Evolutionary conservation across 176 grass and related monocot species (phyloP).

Genomic region (Musa beccarii): DNA sequence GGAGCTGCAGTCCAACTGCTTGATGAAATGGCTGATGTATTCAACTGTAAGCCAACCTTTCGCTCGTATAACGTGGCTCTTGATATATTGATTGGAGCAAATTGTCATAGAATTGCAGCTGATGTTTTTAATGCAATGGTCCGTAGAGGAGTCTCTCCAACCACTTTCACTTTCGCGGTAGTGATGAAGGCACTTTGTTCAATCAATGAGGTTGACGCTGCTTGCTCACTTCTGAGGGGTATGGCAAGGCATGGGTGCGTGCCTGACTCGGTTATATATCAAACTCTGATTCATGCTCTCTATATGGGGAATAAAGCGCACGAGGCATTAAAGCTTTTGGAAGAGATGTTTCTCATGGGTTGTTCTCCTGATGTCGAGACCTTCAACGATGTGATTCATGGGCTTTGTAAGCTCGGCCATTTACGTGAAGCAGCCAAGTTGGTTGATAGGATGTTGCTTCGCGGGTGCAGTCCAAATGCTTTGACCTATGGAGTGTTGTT

Average conservation of each 20-base stretch:
- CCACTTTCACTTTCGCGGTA: conserved; percentile 60
- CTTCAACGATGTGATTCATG: conserved; percentile 55
- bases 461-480: conserved; percentile 35
- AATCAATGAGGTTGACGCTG: conserved; percentile 43
- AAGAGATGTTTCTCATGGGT: conserved; percentile 85
- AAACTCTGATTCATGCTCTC: conserved; percentile 62
- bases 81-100: conserved; percentile 35
- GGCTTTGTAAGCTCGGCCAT: conserved; percentile 40
- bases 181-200: conserved; percentile 52
- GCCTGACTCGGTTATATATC: conserved; percentile 64
- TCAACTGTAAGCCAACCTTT: conserved; percentile 47
- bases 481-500: conserved; percentile 70
- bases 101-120: conserved; percentile 44
- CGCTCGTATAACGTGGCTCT: conserved; percentile 64
- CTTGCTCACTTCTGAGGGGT: conserved; percentile 41
- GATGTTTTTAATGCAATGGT: conserved; percentile 59
- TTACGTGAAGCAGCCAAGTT: conserved; percentile 50
- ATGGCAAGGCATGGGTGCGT: conserved; percentile 79
- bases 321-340: conserved; percentile 52
- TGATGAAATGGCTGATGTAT: conserved; percentile 52
- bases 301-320: conserved; percentile 36
- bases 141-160: conserved; percentile 42
- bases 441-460: conserved; percentile 69
- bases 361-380: conserved; percentile 56
- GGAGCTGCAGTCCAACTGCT: conserved; percentile 64